Conservation (phyloP, 495 filamentous ascomycete species). For the Extremus antarcticus region DNA sequence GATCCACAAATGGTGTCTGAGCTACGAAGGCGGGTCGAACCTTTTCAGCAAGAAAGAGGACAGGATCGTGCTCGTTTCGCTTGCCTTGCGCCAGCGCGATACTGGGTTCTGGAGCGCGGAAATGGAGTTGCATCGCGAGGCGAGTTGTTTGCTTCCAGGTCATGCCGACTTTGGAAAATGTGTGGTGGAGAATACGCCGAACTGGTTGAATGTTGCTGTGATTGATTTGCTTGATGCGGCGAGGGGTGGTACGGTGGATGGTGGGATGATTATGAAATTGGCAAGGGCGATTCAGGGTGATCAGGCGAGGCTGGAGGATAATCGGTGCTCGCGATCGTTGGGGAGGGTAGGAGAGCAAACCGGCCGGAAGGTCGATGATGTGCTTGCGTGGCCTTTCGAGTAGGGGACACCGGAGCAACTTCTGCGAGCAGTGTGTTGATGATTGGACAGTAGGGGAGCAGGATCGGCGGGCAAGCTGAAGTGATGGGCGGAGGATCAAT, state of each 20-base stretch:
- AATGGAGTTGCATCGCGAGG: slow-evolving; percentile 12
- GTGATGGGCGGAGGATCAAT: no score
- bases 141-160: slow-evolving; percentile 8
- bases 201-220: slow-evolving; percentile 12
- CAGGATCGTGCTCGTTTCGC: background rate
- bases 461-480: no score
- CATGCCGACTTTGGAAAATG: background rate
- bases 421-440: no score
- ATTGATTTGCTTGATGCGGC: background rate
- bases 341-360: background rate
- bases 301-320: background rate
- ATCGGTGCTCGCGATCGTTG: background rate
- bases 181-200: background rate
- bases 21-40: background rate
- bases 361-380: background rate
- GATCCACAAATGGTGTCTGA: slow-evolving; percentile 7
- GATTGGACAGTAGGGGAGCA: no score
- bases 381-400: background rate
- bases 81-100: background rate
- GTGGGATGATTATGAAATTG: background rate
- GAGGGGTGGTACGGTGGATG: background rate
- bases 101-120: background rate
- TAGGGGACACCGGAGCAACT: no score
- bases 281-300: background rate
- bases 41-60: background rate